These are phyloP conservation scores for Fraxinus sp. DNA, from an alignment of 305 asterid genomes.

Conservation along the genomic window DNA sequence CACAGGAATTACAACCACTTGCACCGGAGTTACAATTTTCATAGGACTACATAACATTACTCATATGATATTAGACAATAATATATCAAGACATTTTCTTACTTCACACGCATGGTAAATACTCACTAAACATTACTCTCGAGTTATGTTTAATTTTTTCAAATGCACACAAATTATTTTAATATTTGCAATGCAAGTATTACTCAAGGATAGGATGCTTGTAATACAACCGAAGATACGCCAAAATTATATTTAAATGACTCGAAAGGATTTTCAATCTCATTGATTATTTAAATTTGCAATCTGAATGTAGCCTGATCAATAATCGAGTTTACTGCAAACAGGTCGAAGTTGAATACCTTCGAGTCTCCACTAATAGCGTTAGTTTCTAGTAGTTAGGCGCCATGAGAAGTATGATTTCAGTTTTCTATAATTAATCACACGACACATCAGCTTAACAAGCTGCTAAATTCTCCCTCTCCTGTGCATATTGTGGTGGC, in stretches of 20 bases:
- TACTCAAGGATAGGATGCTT: background rate
- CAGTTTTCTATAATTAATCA: background rate
- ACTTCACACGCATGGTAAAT: background rate
- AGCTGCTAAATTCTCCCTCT: background rate
- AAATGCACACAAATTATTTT: background rate
- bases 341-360: background rate
- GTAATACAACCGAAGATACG: background rate
- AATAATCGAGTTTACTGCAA: background rate
- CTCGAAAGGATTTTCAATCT: background rate
- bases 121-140: background rate
- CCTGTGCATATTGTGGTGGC: background rate
- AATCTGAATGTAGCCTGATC: background rate
- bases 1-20: too few species aligned
- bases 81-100: too few species aligned
- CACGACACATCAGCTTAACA: background rate
- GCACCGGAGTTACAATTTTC: too few species aligned
- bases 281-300: background rate
- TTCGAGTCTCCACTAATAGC: too few species aligned
- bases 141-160: background rate
- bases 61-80: background rate
- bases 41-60: too few species aligned
- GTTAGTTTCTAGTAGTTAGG: background rate
- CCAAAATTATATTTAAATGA: too few species aligned
- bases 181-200: background rate
- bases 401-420: background rate